Conservation (phyloP, 495 filamentous ascomycete species). For the Emericellopsis terricola region DNA sequence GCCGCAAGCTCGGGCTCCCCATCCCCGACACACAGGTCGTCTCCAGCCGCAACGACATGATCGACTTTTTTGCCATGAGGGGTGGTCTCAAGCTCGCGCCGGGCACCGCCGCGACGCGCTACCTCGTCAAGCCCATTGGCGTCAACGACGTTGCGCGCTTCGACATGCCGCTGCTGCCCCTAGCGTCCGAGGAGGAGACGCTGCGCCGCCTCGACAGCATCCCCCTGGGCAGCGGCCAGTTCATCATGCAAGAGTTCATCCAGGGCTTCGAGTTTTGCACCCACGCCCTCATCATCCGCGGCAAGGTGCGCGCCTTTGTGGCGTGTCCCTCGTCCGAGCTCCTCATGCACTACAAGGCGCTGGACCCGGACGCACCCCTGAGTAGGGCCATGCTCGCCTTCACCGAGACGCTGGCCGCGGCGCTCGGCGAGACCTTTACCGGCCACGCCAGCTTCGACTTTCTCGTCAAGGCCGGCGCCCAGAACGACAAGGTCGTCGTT, state of each 20-base stretch:
- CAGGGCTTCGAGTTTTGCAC: conserved; percentile 43
- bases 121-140: conserved; percentile 41
- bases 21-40: conserved; percentile 42
- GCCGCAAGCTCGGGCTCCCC: conserved; percentile 30
- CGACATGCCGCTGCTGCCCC: conserved; percentile 37
- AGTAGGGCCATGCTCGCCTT: conserved; percentile 41
- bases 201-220: conserved; percentile 33
- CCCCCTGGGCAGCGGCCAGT: conserved; percentile 38
- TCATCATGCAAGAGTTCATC: conserved; percentile 52
- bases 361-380: conserved; percentile 31
- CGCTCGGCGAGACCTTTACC: conserved; percentile 29
- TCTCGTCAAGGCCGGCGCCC: conserved; percentile 24
- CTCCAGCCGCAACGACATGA: conserved; percentile 30
- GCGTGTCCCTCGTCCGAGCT: conserved; percentile 38
- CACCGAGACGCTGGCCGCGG: conserved; percentile 35
- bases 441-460: conserved; percentile 56
- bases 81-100: neutral
- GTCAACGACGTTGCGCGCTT: conserved; percentile 24
- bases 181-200: conserved; percentile 31
- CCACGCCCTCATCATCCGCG: conserved; percentile 43
- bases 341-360: conserved; percentile 42
- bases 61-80: conserved; percentile 26
- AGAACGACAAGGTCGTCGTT: conserved; percentile 13
- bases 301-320: conserved; percentile 42
- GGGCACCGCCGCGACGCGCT: conserved; percentile 18